These are phyloP conservation scores for Cladosporium sp. DNA, from an alignment of 2,329 filamentous ascomycete genomes.

Conservation along the genomic window DNA sequence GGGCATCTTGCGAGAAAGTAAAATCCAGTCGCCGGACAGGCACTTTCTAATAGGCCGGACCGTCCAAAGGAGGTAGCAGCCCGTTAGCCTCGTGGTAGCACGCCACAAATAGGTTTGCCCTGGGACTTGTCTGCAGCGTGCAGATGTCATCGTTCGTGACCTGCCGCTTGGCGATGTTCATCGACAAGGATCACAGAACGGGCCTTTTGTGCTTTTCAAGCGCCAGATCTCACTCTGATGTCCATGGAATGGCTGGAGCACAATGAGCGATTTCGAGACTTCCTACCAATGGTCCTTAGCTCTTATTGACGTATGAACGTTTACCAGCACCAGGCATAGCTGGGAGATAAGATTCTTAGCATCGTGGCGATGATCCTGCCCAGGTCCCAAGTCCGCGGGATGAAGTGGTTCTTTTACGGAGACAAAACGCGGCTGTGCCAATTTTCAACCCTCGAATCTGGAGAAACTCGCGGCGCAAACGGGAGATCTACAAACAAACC, in stretches of 20 bases:
- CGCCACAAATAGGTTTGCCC: neutral
- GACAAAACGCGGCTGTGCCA: neutral
- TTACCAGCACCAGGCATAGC: too few relatives aligned
- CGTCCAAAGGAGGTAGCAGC: neutral
- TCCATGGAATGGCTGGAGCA: neutral
- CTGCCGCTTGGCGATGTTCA: slow-evolving; percentile 13
- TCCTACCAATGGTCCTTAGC: neutral
- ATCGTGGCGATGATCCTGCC: neutral
- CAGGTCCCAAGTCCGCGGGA: neutral
- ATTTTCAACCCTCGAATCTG: neutral
- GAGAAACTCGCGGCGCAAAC: neutral
- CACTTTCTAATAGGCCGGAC: neutral
- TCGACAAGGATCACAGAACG: neutral
- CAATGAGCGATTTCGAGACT: neutral
- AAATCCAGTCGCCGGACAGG: neutral
- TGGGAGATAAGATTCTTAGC: too few relatives aligned
- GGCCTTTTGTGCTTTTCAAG: neutral
- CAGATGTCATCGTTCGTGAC: slow-evolving; percentile 11
- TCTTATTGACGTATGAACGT: neutral
- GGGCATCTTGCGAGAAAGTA: neutral
- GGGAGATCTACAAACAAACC: neutral
- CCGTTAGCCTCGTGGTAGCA: neutral
- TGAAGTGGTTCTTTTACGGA: neutral
- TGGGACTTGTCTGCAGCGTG: neutral
- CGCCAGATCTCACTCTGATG: neutral